phyloP scores from a whole-genome alignment of 2,329 filamentous ascomycete species.

The Diaporthe sp. region DNA sequence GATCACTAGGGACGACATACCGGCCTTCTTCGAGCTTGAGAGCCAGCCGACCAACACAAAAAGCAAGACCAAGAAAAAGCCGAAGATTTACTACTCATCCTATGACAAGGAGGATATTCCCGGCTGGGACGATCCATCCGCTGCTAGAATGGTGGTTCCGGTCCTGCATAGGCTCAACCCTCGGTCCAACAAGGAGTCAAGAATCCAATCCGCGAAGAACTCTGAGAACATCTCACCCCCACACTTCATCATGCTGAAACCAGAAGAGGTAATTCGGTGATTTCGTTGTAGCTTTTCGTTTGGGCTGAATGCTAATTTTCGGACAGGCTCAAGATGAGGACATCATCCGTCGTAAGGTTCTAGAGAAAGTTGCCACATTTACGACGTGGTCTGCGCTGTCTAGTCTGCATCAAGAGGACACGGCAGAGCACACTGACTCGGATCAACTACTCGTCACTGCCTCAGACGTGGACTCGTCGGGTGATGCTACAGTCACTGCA shows the following conservation, averaged over 20 bases:
- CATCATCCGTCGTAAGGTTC: constrained; percentile 82
- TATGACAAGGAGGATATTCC: constrained; percentile 60
- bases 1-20: constrained; percentile 76
- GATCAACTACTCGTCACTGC: constrained; percentile 78
- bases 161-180: constrained; percentile 73
- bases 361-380: constrained; percentile 81
- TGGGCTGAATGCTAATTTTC: constrained; percentile 52
- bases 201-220: constrained; percentile 42
- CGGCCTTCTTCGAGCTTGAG: constrained; percentile 83
- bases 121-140: constrained; percentile 71
- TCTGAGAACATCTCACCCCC: constrained; percentile 59
- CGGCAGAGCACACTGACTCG: constrained; percentile 73
- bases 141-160: constrained; percentile 78
- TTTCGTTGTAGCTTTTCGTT: neutral
- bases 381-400: constrained; percentile 71
- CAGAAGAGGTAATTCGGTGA: constrained; percentile 72
- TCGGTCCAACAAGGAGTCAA: constrained; percentile 26
- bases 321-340: constrained; percentile 70
- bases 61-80: constrained; percentile 56
- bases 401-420: constrained; percentile 53
- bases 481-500: constrained; percentile 76
- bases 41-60: constrained; percentile 82
- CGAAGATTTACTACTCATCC: constrained; percentile 61
- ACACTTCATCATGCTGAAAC: constrained; percentile 82
- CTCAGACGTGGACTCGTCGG: constrained; percentile 76